Conservation (phyloP, 164 flowering plant genomes). For the Liquidambar formosana region DNA sequence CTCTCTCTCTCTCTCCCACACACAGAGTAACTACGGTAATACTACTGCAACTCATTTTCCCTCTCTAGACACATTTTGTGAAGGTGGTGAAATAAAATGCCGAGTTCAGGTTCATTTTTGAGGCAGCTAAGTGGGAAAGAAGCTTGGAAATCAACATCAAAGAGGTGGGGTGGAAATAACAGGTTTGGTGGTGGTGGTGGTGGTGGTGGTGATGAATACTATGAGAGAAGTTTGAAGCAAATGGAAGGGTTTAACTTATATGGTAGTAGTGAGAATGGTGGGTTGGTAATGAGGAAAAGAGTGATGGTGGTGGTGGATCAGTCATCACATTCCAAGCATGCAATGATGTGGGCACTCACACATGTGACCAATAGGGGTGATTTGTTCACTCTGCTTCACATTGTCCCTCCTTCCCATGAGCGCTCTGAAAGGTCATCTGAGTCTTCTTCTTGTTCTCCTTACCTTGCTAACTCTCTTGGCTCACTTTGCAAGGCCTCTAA, state of each 20-base stretch:
- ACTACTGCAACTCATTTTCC: no score
- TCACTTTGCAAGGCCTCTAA: slow-evolving; percentile 83
- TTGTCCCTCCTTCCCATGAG: slow-evolving; percentile 42
- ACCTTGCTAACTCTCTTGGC: slow-evolving; percentile 67
- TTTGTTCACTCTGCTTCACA: slow-evolving; percentile 74
- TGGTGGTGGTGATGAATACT: neutral
- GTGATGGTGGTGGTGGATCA: slow-evolving; percentile 87
- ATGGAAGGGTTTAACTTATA: slow-evolving; percentile 48
- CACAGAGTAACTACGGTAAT: no score
- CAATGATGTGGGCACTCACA: slow-evolving; percentile 95
- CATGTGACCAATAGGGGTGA: slow-evolving; percentile 86
- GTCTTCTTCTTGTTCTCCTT: slow-evolving; percentile 35
- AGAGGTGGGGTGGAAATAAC: slow-evolving; percentile 51
- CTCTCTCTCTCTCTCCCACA: slow-evolving; percentile 14
- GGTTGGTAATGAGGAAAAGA: slow-evolving; percentile 60
- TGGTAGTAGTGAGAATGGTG: slow-evolving; percentile 27
- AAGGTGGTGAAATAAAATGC: slow-evolving; percentile 30
- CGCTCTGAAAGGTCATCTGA: slow-evolving; percentile 14
- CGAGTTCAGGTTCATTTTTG: slow-evolving; percentile 47
- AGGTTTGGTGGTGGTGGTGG: slow-evolving; percentile 1
- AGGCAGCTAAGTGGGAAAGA: slow-evolving; percentile 73
- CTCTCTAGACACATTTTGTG: neutral
- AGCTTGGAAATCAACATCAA: slow-evolving; percentile 63
- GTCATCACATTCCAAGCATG: slow-evolving; percentile 63
- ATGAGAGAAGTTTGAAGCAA: slow-evolving; percentile 38